These are phyloP conservation scores for Candida succiphila DNA, from an alignment of 805 yeast genomes.

Conservation along the genomic window DNA sequence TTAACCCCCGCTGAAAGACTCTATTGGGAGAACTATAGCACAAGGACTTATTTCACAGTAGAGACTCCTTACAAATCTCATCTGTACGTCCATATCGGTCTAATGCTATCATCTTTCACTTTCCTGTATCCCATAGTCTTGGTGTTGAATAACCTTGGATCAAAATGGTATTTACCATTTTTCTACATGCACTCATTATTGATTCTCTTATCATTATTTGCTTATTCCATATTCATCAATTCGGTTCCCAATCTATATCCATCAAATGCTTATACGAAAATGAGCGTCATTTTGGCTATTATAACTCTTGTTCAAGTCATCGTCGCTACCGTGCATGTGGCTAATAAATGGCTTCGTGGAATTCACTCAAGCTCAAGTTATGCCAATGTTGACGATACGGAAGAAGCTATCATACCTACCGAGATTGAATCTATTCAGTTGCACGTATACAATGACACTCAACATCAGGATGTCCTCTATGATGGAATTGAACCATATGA, in stretches of 20 bases:
- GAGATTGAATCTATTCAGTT: neutral
- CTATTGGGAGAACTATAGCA: constrained; percentile 73
- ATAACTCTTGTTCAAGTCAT: constrained; percentile 43
- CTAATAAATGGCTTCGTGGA: constrained; percentile 31
- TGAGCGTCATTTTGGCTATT: constrained; percentile 52
- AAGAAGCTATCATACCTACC: neutral
- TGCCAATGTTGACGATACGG: neutral
- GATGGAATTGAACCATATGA: constrained; percentile 2
- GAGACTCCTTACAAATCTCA: constrained; percentile 39
- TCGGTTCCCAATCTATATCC: constrained; percentile 68
- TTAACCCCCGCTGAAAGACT: constrained; percentile 62
- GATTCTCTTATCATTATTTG: constrained; percentile 39
- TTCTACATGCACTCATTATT: constrained; percentile 40
- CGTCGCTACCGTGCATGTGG: constrained; percentile 39
- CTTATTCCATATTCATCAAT: constrained; percentile 45
- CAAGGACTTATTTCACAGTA: constrained; percentile 62
- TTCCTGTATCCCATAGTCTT: constrained; percentile 60
- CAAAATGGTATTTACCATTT: constrained; percentile 48
- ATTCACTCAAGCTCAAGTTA: too few species aligned
- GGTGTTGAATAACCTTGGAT: constrained; percentile 49
- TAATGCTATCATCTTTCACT: constrained; percentile 33
- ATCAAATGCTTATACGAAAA: constrained; percentile 57
- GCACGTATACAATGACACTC: too few species aligned
- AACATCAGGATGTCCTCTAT: constrained; percentile 1
- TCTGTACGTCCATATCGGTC: constrained; percentile 43